phyloP scores from a whole-genome alignment of 768 basidiomycete species.

The Rhodotorula paludigena region DNA sequence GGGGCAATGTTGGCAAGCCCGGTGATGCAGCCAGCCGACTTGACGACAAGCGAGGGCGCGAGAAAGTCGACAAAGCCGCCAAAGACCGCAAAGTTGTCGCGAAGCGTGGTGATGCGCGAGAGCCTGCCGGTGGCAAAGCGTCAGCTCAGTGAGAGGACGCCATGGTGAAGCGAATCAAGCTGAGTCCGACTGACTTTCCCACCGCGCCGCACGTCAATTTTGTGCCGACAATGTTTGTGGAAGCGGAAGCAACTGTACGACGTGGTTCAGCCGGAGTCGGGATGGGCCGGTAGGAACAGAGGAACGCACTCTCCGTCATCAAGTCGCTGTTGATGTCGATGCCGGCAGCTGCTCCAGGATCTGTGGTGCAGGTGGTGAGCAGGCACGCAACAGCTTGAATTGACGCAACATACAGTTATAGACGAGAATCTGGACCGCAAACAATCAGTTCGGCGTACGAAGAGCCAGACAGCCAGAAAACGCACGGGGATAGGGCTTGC shows the following conservation, averaged over 20 bases:
- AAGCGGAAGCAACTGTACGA: conserved; percentile 5
- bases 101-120: conserved; percentile 14
- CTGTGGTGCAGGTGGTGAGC: conserved; percentile 48
- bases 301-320: conserved; percentile 51
- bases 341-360: conserved; percentile 79
- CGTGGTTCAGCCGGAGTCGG: not conserved
- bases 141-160: no score
- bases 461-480: conserved; percentile 52
- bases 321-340: conserved; percentile 86
- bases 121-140: no score
- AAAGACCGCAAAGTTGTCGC: conserved; percentile 64
- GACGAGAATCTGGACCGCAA: not conserved
- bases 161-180: no score
- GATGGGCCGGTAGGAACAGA: not conserved
- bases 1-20: conserved; percentile 83
- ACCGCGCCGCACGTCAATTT: conserved; percentile 94
- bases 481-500: conserved; percentile 74
- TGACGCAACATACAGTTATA: conserved; percentile 11
- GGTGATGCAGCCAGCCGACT: conserved; percentile 82
- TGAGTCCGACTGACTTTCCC: conserved; percentile 49
- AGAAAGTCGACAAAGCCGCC: conserved; percentile 84
- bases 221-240: conserved; percentile 57
- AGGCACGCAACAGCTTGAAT: rapidly evolving
- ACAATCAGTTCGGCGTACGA: no score
- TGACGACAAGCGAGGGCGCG: conserved; percentile 64